Evolutionary conservation across 176 grass and related monocot genomes (phyloP).

Genomic region (Rhynchospora tenuis): DNA sequence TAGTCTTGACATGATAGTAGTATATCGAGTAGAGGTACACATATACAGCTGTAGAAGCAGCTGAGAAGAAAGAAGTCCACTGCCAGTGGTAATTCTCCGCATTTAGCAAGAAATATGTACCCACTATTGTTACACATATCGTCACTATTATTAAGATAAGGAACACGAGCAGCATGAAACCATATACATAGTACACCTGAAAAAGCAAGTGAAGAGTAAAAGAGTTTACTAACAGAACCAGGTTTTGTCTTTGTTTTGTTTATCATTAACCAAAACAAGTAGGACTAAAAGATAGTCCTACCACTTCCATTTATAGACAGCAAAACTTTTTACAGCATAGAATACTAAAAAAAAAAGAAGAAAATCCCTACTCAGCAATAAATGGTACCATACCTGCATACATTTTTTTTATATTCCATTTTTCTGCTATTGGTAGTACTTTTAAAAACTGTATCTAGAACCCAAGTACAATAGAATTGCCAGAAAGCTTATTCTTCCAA

Average conservation of each 20-base stretch:
- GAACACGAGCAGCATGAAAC: constrained; percentile 94
- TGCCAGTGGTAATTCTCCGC: constrained; percentile 98
- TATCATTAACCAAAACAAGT: no score
- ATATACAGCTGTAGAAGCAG: constrained; percentile 87
- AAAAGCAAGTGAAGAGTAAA: constrained; percentile 30
- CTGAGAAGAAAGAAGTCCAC: constrained; percentile 98
- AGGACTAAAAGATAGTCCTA: no score
- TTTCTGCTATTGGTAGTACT: not conserved
- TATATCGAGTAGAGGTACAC: constrained; percentile 94
- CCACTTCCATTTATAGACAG: no score
- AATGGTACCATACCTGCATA: not conserved
- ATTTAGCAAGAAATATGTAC: constrained; percentile 95
- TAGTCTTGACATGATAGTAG: constrained; percentile 94
- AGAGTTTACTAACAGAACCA: not conserved
- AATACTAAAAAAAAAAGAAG: no score
- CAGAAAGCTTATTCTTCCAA: not conserved
- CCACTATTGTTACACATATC: constrained; percentile 88
- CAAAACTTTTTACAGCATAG: no score
- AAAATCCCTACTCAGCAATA: not conserved
- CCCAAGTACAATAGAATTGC: not conserved
- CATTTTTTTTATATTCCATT: not conserved
- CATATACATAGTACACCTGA: constrained; percentile 97
- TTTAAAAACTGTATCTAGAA: not conserved
- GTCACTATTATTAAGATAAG: constrained; percentile 90
- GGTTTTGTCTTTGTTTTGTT: not conserved